A percentile compares a stretch with the other conserved stretches of the same genome.
These are phyloP conservation scores for Suillus decipiens DNA, from an alignment of 768 basidiomycete species.

Conservation along the genomic window DNA sequence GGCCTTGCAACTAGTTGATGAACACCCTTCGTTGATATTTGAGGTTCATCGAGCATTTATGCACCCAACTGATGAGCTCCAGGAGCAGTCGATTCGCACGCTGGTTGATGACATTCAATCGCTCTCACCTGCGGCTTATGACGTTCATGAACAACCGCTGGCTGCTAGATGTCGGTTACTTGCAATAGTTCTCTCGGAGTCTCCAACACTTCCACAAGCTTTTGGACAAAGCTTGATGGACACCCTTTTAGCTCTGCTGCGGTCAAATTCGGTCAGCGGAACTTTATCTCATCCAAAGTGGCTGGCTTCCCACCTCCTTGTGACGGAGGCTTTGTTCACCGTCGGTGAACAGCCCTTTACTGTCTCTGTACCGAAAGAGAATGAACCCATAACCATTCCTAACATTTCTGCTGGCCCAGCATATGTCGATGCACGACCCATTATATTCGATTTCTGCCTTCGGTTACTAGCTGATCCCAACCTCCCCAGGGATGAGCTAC, in stretches of 20 bases:
- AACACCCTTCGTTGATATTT: slow-evolving; percentile 85
- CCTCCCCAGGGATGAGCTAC: slow-evolving; percentile 76
- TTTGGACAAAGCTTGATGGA: slow-evolving; percentile 67
- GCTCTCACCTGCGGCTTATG: slow-evolving; percentile 65
- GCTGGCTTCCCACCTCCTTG: slow-evolving; percentile 84
- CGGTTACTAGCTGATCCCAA: slow-evolving; percentile 65
- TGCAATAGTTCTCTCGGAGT: slow-evolving; percentile 80
- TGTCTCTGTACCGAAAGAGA: slow-evolving; percentile 69
- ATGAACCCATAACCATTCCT: slow-evolving; percentile 56
- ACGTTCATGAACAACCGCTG: slow-evolving; percentile 73
- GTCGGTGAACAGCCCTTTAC: slow-evolving; percentile 70
- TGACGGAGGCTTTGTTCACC: slow-evolving; percentile 81
- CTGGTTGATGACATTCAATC: slow-evolving; percentile 77
- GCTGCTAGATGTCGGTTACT: slow-evolving; percentile 84
- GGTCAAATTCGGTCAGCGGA: slow-evolving; percentile 52
- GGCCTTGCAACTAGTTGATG: slow-evolving; percentile 80
- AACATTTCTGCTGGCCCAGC: slow-evolving; percentile 60
- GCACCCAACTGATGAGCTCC: slow-evolving; percentile 57
- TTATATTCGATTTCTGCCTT: slow-evolving; percentile 76
- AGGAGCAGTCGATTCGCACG: slow-evolving; percentile 64
- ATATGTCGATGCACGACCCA: slow-evolving; percentile 59
- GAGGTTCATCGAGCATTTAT: slow-evolving; percentile 85
- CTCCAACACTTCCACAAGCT: slow-evolving; percentile 56
- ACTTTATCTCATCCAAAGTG: slow-evolving; percentile 77
- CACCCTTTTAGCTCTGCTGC: slow-evolving; percentile 63